Conservation (phyloP, 176 grass and related monocot genomes). For the Oryza nivara region DNA sequence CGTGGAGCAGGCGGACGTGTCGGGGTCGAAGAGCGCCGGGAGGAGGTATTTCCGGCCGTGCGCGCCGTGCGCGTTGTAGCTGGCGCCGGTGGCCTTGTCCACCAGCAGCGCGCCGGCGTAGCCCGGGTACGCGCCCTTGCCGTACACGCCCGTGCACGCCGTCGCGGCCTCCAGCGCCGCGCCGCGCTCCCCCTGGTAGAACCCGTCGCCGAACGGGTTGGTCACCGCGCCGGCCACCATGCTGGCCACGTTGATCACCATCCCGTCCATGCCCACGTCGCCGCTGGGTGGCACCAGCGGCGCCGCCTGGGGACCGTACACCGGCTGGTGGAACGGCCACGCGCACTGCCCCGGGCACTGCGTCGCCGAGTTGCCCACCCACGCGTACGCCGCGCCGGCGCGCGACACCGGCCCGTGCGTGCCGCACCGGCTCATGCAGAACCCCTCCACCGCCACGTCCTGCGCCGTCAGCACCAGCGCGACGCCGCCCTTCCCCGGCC, state of each 20-base stretch:
- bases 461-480: conserved; percentile 63
- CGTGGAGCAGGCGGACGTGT: conserved; percentile 57
- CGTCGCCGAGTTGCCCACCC: conserved; percentile 65
- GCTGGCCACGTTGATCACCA: conserved; percentile 69
- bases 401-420: conserved; percentile 35
- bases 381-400: conserved; percentile 48
- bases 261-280: conserved; percentile 62
- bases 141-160: conserved; percentile 69
- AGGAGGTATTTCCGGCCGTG: conserved; percentile 63
- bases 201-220: conserved; percentile 75
- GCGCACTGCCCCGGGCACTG: conserved; percentile 92
- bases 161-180: conserved; percentile 70
- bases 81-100: conserved; percentile 56
- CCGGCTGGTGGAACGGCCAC: conserved; percentile 89
- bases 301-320: conserved; percentile 58
- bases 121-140: conserved; percentile 64
- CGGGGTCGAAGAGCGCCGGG: conserved; percentile 62
- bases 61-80: conserved; percentile 65
- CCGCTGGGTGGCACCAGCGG: conserved; percentile 57
- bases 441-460: conserved; percentile 65
- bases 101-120: conserved; percentile 59
- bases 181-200: conserved; percentile 68
- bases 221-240: conserved; percentile 67
- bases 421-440: conserved; percentile 79
- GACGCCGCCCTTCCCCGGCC: conserved; percentile 48